phyloP scores from a whole-genome alignment of 116 monocot species.

The Phalaenopsis hybrid region DNA sequence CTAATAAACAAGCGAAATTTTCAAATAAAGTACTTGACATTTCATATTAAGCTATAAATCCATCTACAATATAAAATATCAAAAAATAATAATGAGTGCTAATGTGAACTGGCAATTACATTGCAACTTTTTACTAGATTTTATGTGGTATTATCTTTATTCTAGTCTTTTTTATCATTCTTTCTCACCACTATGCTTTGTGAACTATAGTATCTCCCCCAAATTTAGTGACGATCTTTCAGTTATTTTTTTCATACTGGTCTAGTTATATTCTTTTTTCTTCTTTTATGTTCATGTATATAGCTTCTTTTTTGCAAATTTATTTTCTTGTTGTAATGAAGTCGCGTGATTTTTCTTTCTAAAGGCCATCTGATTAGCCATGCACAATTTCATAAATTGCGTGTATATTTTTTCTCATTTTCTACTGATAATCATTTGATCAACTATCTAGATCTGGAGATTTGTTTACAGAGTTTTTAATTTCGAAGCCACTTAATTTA shows the following conservation, averaged over 20 bases:
- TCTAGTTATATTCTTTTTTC: too few relatives aligned
- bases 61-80: too few relatives aligned
- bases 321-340: neutral
- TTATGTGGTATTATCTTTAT: neutral
- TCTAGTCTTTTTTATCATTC: neutral
- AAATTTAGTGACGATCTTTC: neutral
- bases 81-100: too few relatives aligned
- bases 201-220: neutral
- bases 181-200: neutral
- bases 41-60: too few relatives aligned
- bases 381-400: neutral
- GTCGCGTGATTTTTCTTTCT: neutral
- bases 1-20: too few relatives aligned
- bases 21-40: too few relatives aligned
- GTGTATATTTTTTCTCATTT: neutral
- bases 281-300: neutral
- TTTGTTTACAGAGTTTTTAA: neutral
- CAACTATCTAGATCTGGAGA: neutral
- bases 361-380: neutral
- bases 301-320: neutral
- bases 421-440: neutral
- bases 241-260: neutral
- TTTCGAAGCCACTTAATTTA: neutral
- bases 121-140: neutral
- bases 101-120: too few relatives aligned